phyloP scores from a whole-genome alignment of 106 monocot genomes.

The Phalaenopsis aphrodite region DNA sequence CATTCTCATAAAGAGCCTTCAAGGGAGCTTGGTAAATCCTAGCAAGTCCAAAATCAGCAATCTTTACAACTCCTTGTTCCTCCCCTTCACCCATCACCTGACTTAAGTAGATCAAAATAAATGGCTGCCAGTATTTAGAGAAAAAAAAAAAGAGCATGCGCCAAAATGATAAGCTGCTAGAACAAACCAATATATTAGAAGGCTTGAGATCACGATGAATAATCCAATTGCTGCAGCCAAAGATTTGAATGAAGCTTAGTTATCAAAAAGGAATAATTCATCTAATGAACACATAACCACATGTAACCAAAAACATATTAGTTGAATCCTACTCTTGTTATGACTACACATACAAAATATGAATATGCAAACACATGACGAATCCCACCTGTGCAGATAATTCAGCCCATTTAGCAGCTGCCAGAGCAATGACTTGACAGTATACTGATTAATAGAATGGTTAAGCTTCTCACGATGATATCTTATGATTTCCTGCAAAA shows the following conservation, averaged over 20 bases:
- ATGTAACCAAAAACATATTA: background rate
- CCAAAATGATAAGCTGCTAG: background rate
- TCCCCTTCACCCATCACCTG: slow-evolving; percentile 99
- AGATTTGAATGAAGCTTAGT: slow-evolving; percentile 4
- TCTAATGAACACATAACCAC: background rate
- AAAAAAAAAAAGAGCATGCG: slow-evolving; percentile 3
- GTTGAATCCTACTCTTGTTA: background rate
- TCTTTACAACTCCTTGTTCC: slow-evolving; percentile 95
- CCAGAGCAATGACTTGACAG: slow-evolving; percentile 97
- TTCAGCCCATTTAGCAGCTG: slow-evolving; percentile 97
- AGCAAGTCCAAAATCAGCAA: slow-evolving; percentile 99
- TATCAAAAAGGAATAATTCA: background rate
- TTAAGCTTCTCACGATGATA: slow-evolving; percentile 92
- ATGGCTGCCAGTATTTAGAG: slow-evolving; percentile 5
- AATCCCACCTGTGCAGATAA: slow-evolving; percentile 87
- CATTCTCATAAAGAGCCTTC: slow-evolving; percentile 92
- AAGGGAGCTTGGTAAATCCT: slow-evolving; percentile 99
- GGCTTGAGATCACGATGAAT: slow-evolving; percentile 99
- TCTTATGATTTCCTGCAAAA: slow-evolving; percentile 86
- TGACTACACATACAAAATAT: background rate
- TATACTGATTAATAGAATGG: slow-evolving; percentile 80
- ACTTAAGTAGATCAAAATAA: slow-evolving; percentile 12
- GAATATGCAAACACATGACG: background rate
- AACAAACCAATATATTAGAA: slow-evolving; percentile 91
- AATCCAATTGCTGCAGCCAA: slow-evolving; percentile 91